These are phyloP conservation scores for Rhytidiadelphus loreus DNA, from an alignment of 225 moss, liverwort and hornwort species.

Conservation along the genomic window DNA sequence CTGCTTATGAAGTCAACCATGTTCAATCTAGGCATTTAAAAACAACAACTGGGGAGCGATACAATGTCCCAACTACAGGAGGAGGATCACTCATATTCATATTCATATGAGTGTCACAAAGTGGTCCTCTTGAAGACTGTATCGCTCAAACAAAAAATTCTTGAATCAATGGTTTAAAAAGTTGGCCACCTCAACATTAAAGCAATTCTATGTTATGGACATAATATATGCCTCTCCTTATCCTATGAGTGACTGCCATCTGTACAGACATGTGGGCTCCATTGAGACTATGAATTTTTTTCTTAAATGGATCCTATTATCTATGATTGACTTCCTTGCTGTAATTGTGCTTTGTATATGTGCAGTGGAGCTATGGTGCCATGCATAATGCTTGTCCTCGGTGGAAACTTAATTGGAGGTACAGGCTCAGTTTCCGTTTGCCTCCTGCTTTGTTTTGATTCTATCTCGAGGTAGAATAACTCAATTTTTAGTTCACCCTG, in stretches of 20 bases:
- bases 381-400: constrained; percentile 82
- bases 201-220: not conserved
- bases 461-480: not conserved
- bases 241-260: not conserved
- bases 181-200: not conserved
- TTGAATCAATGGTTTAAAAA: not conserved
- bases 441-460: not conserved
- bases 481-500: not conserved
- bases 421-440: not conserved
- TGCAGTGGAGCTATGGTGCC: constrained; percentile 94
- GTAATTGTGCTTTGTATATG: not conserved
- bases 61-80: no score
- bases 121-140: no score
- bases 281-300: not conserved
- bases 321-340: not conserved
- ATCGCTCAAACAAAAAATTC: not conserved
- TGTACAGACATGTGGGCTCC: not conserved
- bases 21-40: no score
- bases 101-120: no score
- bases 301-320: not conserved
- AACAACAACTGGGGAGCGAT: no score
- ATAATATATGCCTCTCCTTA: not conserved
- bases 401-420: constrained; percentile 82
- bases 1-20: not conserved
- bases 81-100: no score